Evolutionary conservation across 345 rosid species (phyloP).

Genomic region (Gossypium australe): DNA sequence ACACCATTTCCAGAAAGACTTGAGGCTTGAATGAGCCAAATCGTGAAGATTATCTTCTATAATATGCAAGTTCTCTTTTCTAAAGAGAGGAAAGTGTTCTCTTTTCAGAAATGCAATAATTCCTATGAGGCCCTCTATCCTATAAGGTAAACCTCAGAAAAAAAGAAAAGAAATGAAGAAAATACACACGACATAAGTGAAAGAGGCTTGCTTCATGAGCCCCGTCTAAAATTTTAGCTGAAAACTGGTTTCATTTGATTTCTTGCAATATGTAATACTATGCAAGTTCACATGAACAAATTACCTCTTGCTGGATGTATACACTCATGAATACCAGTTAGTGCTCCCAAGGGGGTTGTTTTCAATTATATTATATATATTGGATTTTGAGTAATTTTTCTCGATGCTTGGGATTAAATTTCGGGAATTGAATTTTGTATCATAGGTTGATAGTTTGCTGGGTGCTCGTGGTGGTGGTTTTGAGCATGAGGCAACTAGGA

Average conservation of each 20-base stretch:
- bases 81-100: neutral
- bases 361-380: neutral
- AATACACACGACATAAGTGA: neutral
- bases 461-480: constrained; percentile 97
- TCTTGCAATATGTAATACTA: neutral
- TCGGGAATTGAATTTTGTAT: constrained; percentile 7
- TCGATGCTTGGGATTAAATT: neutral
- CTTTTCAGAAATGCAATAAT: neutral
- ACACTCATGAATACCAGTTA: neutral
- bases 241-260: neutral
- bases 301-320: neutral
- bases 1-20: neutral
- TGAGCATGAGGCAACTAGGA: constrained; percentile 96
- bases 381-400: neutral
- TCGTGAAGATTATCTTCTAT: neutral
- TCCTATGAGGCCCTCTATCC: neutral
- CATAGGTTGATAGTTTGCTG: constrained; percentile 88
- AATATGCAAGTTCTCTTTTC: neutral
- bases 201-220: neutral
- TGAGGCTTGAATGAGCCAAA: neutral
- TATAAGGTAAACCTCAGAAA: neutral
- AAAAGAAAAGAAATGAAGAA: neutral
- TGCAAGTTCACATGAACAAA: neutral
- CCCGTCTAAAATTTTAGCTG: neutral
- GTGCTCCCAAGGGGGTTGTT: neutral